Base-by-base conservation (phyloP, 2,329 filamentous ascomycete species). In the Aspergillus alliaceus region DNA sequence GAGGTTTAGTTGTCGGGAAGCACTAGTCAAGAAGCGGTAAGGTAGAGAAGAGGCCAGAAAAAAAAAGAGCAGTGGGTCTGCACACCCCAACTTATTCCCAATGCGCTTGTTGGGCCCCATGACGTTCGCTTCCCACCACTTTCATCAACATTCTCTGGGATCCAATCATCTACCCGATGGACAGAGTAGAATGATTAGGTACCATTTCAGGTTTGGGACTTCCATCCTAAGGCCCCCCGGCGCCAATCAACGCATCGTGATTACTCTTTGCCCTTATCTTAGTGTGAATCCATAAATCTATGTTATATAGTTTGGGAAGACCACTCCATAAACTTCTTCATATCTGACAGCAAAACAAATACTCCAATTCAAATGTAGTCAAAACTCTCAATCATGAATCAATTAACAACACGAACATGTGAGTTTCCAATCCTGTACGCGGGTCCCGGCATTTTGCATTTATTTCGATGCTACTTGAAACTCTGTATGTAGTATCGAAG, bases 31-130 rank as follows among this genome's bases (percentile, higher is more conserved):
- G 29, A 49, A 49, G 12, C 7, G 32, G 14, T 24, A 18, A 51
- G 32, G 20, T 32, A 51, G 35, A 37, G 27, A 42, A 35, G 34
- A 42, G 40, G 27, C 7, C 35, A 42, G 25, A 48, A 37, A 48
- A 53, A 53, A 35, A 37, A 24, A 27, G 22, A 51, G 14, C 48
- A n/a, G 48, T 51, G 48, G 48, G 32, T 51, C 48, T 15, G 48
- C 48, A 44, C 40, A 44, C 54, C 58, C 58, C 58, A 58, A 58
- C 52, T 49, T 48, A 11, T 25, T 46, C 39, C 49, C 49, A 52
- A 27, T 29, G 22, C 29, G 35, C 55, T 59, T 59, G 58, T 59
- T 59, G 58, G 58, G 58, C 58, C 54, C 46, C 57, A 54, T 56
- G 37, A 44, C 49, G 42, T 52, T 40, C 44, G n/a, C 15, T 60